Evolutionary conservation across 331 rosid species (phyloP), one percentile per base, ranked within the genome.

Genomic region (Acacia pycnantha): DNA sequence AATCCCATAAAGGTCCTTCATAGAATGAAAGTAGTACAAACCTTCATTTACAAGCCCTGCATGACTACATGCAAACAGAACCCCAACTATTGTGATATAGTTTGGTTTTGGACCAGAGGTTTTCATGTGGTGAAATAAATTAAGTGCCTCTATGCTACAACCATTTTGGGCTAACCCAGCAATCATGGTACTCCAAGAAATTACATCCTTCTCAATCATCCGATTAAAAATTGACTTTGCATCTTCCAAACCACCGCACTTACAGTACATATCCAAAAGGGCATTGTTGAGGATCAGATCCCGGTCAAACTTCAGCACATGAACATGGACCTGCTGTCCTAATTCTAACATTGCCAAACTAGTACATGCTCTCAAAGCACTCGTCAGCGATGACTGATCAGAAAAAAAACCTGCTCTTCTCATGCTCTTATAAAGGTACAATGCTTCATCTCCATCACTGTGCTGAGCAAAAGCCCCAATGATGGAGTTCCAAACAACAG

Each of bases 101-200:
- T 95, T 93, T 54, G 97, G 97, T 85, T 86, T 93, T 73, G 86
- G 79, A 64, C 94, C 94, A 0, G 69, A 73, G 74, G 77, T 76
- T 88, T 87, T 90, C 98, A 93, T 95, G 61, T 84, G 82, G 68
- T 89, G 90, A 26, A 91, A 95, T 80, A 95, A 88, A 29, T 78
- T 82, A 47, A 95, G 85, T 35, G 98, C 95, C 82, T 93, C 91
- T 79, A 51, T 22, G 77, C 95, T 90, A 85, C 92, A 93, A 51
- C 98, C 98, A 74, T 93, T 95, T 87, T 93, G 97, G 22, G 97
- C 98, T 65, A 89, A 83, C 78, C 97, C 98, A 35, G 93, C 81
- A 85, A 95, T 91, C 98, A 95, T 91, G 79, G 97, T 95, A 89
- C 97, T 93, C 98, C 97, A 95, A 43, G 98, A 91, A 78, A 95